phyloP scores from a whole-genome alignment of 2,329 filamentous ascomycete genomes.

The Lachnellula hyalina region DNA sequence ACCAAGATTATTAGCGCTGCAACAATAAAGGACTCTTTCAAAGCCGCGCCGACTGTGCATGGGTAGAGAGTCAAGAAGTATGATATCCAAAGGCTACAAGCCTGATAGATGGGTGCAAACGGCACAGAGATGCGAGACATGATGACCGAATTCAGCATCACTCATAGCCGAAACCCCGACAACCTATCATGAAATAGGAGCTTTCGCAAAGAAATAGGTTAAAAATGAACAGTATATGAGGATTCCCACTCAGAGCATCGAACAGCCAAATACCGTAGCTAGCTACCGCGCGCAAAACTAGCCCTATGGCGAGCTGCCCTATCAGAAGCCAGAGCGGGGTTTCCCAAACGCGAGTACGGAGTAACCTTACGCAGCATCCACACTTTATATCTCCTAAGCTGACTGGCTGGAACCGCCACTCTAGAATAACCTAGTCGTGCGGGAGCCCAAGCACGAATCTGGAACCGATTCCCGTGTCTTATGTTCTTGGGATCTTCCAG shows the following conservation, averaged over 20 bases:
- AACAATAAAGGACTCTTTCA: background rate
- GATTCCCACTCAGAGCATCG: too few relatives aligned
- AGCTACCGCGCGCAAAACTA: background rate
- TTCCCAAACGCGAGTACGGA: too few relatives aligned
- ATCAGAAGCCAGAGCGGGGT: background rate
- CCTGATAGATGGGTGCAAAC: background rate
- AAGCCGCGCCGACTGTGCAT: background rate
- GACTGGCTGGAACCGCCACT: background rate
- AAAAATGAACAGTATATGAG: background rate
- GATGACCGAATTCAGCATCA: background rate
- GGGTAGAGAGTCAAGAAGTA: background rate
- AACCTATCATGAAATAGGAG: too few relatives aligned
- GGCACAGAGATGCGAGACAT: background rate
- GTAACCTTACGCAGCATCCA: background rate
- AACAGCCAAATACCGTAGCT: background rate
- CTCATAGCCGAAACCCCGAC: background rate
- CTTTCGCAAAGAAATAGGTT: background rate
- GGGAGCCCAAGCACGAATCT: background rate
- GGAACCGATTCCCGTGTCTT: background rate
- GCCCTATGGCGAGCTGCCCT: background rate
- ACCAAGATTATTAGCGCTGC: too few relatives aligned
- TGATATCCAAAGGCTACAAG: background rate
- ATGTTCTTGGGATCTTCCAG: slow-evolving; percentile 8
- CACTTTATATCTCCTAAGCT: background rate
- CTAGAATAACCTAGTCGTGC: background rate